Evolutionary conservation across 176 grass and related monocot species (phyloP).

Genomic region (Raddia distichophylla): DNA sequence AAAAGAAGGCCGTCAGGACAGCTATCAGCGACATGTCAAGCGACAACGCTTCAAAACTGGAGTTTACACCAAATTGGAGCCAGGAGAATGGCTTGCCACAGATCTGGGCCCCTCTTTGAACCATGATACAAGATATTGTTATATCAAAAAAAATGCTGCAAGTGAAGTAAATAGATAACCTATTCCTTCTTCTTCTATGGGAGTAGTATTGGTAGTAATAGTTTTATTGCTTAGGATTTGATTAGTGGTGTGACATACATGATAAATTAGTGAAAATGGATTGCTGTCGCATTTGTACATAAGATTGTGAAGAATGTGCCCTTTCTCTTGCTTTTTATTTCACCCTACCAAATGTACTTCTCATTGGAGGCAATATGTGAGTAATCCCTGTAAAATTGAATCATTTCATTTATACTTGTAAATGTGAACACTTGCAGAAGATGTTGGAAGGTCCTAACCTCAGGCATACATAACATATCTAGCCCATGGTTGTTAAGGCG

Average conservation of each 20-base stretch:
- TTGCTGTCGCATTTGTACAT: conserved; percentile 44
- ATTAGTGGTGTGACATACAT: conserved; percentile 17
- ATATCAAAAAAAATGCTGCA: not conserved
- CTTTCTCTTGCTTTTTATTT: conserved; percentile 8
- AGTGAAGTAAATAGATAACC: conserved; percentile 26
- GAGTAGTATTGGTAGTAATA: conserved; percentile 22
- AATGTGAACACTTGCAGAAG: not conserved
- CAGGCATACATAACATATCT: not conserved
- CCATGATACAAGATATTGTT: not conserved
- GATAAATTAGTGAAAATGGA: conserved; percentile 32
- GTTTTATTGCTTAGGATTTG: conserved; percentile 26
- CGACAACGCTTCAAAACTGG: conserved; percentile 36
- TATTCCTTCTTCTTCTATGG: conserved; percentile 37
- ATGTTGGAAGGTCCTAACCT: not conserved
- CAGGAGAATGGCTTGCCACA: conserved; percentile 22
- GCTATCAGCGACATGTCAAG: conserved; percentile 29
- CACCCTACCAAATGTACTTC: conserved; percentile 9
- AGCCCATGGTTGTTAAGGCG: too few species aligned
- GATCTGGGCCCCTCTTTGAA: conserved; percentile 38
- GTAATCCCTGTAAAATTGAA: not conserved
- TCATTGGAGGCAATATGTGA: not conserved
- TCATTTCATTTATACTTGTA: not conserved
- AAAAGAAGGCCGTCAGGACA: conserved; percentile 26
- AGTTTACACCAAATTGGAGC: conserved; percentile 31
- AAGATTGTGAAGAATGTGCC: conserved; percentile 25